Evolutionary conservation across 1,284 basidiomycete species (phyloP).

Genomic region (Termitomyces sp.): DNA sequence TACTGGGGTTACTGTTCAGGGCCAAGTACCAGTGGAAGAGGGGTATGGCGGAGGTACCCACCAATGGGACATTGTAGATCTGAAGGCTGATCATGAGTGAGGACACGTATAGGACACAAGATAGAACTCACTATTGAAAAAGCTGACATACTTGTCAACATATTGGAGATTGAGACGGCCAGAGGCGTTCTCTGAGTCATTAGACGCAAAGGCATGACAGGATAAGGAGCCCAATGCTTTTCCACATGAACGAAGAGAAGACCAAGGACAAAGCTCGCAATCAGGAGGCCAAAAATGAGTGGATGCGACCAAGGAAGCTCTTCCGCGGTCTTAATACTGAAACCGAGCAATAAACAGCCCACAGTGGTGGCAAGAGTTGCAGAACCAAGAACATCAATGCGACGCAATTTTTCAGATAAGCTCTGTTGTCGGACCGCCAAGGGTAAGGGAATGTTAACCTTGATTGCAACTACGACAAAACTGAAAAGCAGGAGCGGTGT

Average conservation of each 20-base stretch:
- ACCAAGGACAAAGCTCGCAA: slow-evolving; percentile 48
- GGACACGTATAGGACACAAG: slow-evolving; percentile 5
- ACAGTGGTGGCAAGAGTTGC: slow-evolving; percentile 73
- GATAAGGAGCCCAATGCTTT: slow-evolving; percentile 67
- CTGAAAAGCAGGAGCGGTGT: slow-evolving; percentile 72
- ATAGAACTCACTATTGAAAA: slow-evolving; percentile 70
- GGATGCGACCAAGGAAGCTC: slow-evolving; percentile 75
- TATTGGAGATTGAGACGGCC: slow-evolving; percentile 76
- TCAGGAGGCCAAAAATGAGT: slow-evolving; percentile 61
- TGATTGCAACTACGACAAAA: slow-evolving; percentile 60
- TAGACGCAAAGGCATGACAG: slow-evolving; percentile 80
- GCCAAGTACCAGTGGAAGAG: neutral
- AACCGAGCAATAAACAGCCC: slow-evolving; percentile 68
- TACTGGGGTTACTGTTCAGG: slow-evolving; percentile 40
- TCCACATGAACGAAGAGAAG: slow-evolving; percentile 70
- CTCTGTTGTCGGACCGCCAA: slow-evolving; percentile 55
- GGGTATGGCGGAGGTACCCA: slow-evolving; percentile 27
- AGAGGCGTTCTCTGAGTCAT: slow-evolving; percentile 74
- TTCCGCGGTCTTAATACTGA: slow-evolving; percentile 79
- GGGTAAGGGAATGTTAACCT: slow-evolving; percentile 69
- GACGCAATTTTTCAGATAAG: slow-evolving; percentile 58
- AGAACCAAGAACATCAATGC: slow-evolving; percentile 82
- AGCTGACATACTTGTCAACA: slow-evolving; percentile 68
- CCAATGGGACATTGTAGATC: slow-evolving; percentile 84
- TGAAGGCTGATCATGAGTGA: slow-evolving; percentile 25